A percentile compares a stretch with the other conserved stretches of the same genome.
Conservation (phyloP, 2,329 filamentous ascomycete species). For the Cadophora sp. region DNA sequence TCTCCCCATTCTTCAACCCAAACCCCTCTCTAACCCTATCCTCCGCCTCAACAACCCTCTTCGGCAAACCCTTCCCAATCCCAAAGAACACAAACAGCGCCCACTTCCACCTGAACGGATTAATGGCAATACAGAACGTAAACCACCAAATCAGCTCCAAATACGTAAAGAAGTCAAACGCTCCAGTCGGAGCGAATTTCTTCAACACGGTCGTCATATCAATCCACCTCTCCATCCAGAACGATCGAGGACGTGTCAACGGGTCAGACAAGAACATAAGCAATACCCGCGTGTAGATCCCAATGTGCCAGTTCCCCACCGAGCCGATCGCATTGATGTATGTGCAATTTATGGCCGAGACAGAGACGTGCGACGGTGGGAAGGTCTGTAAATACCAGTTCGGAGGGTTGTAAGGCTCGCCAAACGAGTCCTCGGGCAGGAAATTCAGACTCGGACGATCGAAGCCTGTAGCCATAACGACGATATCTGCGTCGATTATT, state of each 20-base stretch:
- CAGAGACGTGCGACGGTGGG: slow-evolving; percentile 73
- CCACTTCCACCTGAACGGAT: slow-evolving; percentile 93
- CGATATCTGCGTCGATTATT: slow-evolving; percentile 74
- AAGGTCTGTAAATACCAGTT: slow-evolving; percentile 93
- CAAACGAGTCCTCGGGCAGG: slow-evolving; percentile 75
- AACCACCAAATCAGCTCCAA: slow-evolving; percentile 88
- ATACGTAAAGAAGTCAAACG: slow-evolving; percentile 92
- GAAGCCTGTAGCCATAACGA: slow-evolving; percentile 86
- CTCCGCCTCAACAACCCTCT: slow-evolving; percentile 71
- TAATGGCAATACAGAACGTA: slow-evolving; percentile 76
- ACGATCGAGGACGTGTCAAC: slow-evolving; percentile 71
- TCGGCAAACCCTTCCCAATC: slow-evolving; percentile 70
- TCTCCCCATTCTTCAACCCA: slow-evolving; percentile 47
- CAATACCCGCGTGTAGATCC: slow-evolving; percentile 85
- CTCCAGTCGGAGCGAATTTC: slow-evolving; percentile 69
- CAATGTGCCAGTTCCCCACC: slow-evolving; percentile 88
- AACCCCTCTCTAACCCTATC: slow-evolving; percentile 62
- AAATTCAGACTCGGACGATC: slow-evolving; percentile 76
- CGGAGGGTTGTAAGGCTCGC: slow-evolving; percentile 76
- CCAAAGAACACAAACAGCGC: slow-evolving; percentile 83
- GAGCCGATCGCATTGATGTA: slow-evolving; percentile 82
- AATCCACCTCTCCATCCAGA: slow-evolving; percentile 86
- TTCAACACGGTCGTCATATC: slow-evolving; percentile 82
- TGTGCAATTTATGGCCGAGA: slow-evolving; percentile 81
- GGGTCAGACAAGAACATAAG: slow-evolving; percentile 88